Base-by-base conservation (phyloP, 176 grass and related monocot genomes). In the Puya raimondii region DNA sequence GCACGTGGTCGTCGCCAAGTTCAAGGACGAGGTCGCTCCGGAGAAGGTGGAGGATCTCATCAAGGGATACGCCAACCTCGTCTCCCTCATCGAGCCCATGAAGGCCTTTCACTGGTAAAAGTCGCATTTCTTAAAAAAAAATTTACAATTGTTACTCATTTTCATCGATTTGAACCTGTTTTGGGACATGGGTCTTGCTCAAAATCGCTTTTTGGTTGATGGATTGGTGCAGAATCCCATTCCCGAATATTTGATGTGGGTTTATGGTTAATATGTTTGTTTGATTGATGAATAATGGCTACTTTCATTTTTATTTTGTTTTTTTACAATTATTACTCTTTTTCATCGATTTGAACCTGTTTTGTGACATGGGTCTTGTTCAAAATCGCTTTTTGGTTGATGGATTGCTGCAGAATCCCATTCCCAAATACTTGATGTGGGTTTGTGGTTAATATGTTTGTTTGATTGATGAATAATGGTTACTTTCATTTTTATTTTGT, bases 21-120 rank as follows among this genome's bases (percentile, higher is more conserved):
- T 96, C 88, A 96, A 91, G 80, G 75, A 82, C 11, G 85, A 87
- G 14, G 80, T 96, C 69, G 78, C 83, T 23, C 85, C 54, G 27
- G 88, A 86, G 67, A 58, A 63, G 25, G 42, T 85, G 57, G 78
- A 81, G 17, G 63, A 84, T 63, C 83, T 91, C 61, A 81, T 96
- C 85, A 23, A 69, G 26, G 85, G 83, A 49, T 96, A 91, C 70
- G 88, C 85, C 73, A 90, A 71, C 63, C 92, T 96, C 70, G 83
- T 96, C 75, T 29, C 56, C 56, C 56, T 68, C 47, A 48, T 96
- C 72, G 84, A 79, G 10, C 78, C 88, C 85, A 91, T 96, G 92
- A 96, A 89, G 49, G 80, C 70, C 66, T 96, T 96, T 72, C 85
- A 91, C 56, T 96, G 92, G 92, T 96, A 53, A 10, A 7, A 23